Evolutionary conservation across 257 asterid genomes (phyloP), one percentile per base, ranked within the genome.

Genomic region (Linderniella brevidens): DNA sequence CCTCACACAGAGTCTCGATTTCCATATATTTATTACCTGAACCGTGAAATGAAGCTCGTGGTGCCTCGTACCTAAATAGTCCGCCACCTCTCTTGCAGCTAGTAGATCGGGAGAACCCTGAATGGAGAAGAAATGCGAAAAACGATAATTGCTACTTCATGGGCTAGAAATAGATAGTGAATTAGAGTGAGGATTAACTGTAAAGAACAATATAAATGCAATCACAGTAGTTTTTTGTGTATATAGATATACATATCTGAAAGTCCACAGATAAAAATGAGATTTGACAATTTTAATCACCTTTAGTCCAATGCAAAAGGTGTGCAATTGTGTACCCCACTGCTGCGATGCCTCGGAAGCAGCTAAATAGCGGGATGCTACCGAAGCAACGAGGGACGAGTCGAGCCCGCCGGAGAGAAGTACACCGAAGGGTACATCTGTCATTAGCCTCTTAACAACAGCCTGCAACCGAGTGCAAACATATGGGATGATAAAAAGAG

Each of bases 341-440:
- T 25, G 32, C 32, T 85, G 93, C 37, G 88, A 74, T 38, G 92
- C 83, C 35, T 77, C 59, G 3, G 86, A 67, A 54, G 59, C 76
- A 15, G 80, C 76, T 73, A 90, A 62, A 77, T 85, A 74, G 37
- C 99, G 88, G 55, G 82, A 75, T 55, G 94, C 88, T 69, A 90
- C 96, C 4, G 99, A 78, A 63, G 99, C 99, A 71, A 85, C 96
- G 57, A 90, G 93, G 13, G 99, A 90, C 20, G 99, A 85, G 74
- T 90, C 99, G 42, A 90, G 82, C 59, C 99, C 96, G 13, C 99
- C 99, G 7, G 99, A 90, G 60, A 90, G 71, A 73, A 90, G 94
- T 46, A 90, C 96, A 50, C 99, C 99, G 70, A 90, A 90, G 55
- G 99, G 99, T 20, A 90, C 99, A 74, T 90, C 96, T 36, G 99